A percentile compares a stretch with the other conserved stretches of the same genome.
Evolutionary conservation across 208 protist genomes (phyloP).

Genomic region (Leishmania amazonensis): DNA sequence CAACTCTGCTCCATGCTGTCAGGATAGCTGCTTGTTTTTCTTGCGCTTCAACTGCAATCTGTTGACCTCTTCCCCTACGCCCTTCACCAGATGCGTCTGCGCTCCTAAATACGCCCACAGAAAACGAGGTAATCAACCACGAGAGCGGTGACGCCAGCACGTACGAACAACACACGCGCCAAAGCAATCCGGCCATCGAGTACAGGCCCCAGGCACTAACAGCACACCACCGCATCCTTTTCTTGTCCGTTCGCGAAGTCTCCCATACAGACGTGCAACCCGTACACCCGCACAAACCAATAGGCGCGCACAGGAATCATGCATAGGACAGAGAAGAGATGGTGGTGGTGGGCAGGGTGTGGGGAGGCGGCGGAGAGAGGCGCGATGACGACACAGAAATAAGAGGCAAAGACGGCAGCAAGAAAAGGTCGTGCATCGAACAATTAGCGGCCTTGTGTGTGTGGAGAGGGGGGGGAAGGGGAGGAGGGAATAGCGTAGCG

Average conservation of each 20-base stretch:
- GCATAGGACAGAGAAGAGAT: neutral
- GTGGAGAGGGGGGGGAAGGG: neutral
- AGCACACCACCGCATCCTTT: neutral
- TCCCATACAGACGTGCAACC: neutral
- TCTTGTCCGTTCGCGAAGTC: neutral
- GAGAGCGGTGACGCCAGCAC: constrained; percentile 3
- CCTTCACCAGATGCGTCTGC: neutral
- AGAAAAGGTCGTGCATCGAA: neutral
- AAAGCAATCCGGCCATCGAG: neutral
- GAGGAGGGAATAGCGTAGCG: neutral
- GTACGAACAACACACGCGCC: neutral
- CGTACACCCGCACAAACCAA: neutral
- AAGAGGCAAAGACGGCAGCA: neutral
- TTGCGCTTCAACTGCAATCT: neutral
- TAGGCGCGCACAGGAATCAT: neutral
- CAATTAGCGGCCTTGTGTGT: neutral
- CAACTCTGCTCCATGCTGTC: neutral
- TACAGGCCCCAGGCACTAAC: neutral
- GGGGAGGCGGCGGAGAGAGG: neutral
- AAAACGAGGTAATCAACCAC: neutral
- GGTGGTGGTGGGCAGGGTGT: neutral
- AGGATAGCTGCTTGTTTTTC: neutral
- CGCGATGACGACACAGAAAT: neutral
- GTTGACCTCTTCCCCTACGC: neutral
- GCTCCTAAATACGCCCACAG: neutral